Percentiles rank a stretch among this genome's conserved stretches.
These are phyloP conservation scores for Sugiyamaella chiloensis DNA, from an alignment of 805 yeast genomes.

Conservation along the genomic window DNA sequence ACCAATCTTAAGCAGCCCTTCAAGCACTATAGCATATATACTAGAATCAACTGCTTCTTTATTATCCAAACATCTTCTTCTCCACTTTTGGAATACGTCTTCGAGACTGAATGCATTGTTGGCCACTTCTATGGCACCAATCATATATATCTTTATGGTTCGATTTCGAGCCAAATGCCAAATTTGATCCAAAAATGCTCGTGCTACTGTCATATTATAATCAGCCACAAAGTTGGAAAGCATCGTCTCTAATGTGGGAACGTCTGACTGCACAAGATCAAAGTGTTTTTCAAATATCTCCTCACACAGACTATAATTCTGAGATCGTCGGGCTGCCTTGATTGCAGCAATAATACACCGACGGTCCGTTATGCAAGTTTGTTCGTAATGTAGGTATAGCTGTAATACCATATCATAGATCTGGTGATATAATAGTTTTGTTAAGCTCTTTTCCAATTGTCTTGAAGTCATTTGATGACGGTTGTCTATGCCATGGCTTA, in stretches of 20 bases:
- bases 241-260: slow-evolving; percentile 11
- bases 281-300: slow-evolving; percentile 16
- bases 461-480: neutral
- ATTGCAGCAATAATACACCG: slow-evolving; percentile 16
- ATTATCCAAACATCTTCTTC: neutral
- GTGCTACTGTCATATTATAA: slow-evolving; percentile 19
- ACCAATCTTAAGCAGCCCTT: slow-evolving; percentile 10
- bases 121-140: slow-evolving; percentile 13
- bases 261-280: slow-evolving; percentile 12
- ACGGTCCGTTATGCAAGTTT: slow-evolving; percentile 4
- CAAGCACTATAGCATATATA: slow-evolving; percentile 12
- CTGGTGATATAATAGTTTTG: slow-evolving; percentile 8
- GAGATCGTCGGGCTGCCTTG: slow-evolving; percentile 15
- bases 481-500: slow-evolving; percentile 6
- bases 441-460: slow-evolving; percentile 9
- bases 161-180: slow-evolving; percentile 10
- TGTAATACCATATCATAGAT: slow-evolving; percentile 12
- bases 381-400: slow-evolving; percentile 15
- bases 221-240: slow-evolving; percentile 17
- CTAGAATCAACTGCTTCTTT: neutral
- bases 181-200: slow-evolving; percentile 19
- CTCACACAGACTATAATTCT: slow-evolving; percentile 15
- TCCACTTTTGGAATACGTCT: slow-evolving; percentile 18
- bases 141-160: slow-evolving; percentile 15
- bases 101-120: slow-evolving; percentile 13